These are phyloP conservation scores for Hypericum perforatum DNA, from an alignment of 345 rosid genomes.

Conservation along the genomic window DNA sequence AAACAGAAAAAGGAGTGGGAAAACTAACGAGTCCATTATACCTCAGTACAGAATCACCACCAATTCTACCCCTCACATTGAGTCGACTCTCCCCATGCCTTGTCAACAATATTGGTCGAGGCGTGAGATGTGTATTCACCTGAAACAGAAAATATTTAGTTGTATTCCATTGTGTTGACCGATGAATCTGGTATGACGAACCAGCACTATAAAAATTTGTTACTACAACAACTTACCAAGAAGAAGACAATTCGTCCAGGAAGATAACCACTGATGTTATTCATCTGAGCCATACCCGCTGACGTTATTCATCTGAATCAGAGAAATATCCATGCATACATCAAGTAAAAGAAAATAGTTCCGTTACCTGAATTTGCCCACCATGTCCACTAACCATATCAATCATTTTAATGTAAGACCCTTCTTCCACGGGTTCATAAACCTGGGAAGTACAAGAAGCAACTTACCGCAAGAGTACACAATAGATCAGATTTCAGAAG, in stretches of 20 bases:
- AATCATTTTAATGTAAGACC: conserved; percentile 98
- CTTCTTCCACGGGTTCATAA: conserved; percentile 98
- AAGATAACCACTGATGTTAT: conserved; percentile 97
- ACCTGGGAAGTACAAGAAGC: conserved; percentile 41
- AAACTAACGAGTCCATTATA: conserved; percentile 10
- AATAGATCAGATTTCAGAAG: conserved; percentile 3
- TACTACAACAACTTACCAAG: conserved; percentile 49
- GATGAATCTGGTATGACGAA: too few species aligned
- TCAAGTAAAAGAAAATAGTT: background rate
- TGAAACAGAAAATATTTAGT: conserved; percentile 18
- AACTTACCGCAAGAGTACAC: conserved; percentile 7
- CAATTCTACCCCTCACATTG: conserved; percentile 95
- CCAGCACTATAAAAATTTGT: too few species aligned
- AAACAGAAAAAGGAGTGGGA: background rate
- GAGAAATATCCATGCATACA: background rate
- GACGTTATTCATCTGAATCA: conserved; percentile 67
- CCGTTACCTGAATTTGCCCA: conserved; percentile 86
- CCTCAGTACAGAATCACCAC: conserved; percentile 89
- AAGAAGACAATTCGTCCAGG: conserved; percentile 98
- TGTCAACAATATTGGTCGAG: conserved; percentile 94
- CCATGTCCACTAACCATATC: conserved; percentile 97
- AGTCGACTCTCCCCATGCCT: conserved; percentile 98
- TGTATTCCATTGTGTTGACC: too few species aligned
- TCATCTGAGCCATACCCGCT: conserved; percentile 85
- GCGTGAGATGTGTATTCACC: conserved; percentile 98